phyloP scores from a whole-genome alignment of 2,329 filamentous ascomycete genomes.

The Colletotrichum navitas region DNA sequence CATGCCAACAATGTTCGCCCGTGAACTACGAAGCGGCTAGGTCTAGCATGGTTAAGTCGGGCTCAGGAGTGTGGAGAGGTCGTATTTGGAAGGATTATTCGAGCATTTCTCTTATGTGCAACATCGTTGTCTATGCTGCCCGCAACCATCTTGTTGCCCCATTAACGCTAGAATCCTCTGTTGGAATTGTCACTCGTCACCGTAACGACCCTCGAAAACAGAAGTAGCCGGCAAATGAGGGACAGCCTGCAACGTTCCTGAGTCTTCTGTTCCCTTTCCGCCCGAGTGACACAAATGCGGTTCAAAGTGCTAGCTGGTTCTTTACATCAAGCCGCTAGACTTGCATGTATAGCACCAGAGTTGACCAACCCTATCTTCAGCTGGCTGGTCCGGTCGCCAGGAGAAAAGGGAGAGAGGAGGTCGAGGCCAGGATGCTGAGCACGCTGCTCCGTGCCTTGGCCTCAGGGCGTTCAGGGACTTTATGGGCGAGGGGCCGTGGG shows the following conservation, averaged over 20 bases:
- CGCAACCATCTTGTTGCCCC: conserved; percentile 38
- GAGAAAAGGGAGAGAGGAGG: neutral
- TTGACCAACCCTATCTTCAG: neutral
- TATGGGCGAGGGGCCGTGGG: conserved; percentile 23
- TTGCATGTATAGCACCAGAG: conserved; percentile 14
- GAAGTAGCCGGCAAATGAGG: neutral
- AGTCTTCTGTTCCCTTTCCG: conserved; percentile 11
- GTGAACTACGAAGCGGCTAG: neutral
- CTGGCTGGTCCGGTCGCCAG: conserved; percentile 15
- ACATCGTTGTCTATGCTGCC: conserved; percentile 6
- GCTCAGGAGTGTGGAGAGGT: conserved; percentile 5
- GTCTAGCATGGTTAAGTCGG: conserved; percentile 1
- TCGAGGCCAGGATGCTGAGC: conserved; percentile 20
- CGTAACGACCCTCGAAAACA: conserved; percentile 18
- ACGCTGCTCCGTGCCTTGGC: conserved; percentile 24
- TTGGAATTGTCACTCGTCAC: conserved; percentile 34
- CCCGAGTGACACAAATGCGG: conserved; percentile 10
- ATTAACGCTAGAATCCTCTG: conserved; percentile 25
- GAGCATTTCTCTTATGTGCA: conserved; percentile 25
- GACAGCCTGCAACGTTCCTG: conserved; percentile 33
- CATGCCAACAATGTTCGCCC: conserved; percentile 31
- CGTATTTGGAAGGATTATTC: conserved; percentile 29
- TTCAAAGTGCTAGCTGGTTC: conserved; percentile 22
- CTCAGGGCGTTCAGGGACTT: conserved; percentile 28
- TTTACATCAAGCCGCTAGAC: conserved; percentile 4